A percentile compares a stretch with the other conserved stretches of the same genome.
phyloP scores from a whole-genome alignment of 345 rosid species.

The Salix arbutifolia region DNA sequence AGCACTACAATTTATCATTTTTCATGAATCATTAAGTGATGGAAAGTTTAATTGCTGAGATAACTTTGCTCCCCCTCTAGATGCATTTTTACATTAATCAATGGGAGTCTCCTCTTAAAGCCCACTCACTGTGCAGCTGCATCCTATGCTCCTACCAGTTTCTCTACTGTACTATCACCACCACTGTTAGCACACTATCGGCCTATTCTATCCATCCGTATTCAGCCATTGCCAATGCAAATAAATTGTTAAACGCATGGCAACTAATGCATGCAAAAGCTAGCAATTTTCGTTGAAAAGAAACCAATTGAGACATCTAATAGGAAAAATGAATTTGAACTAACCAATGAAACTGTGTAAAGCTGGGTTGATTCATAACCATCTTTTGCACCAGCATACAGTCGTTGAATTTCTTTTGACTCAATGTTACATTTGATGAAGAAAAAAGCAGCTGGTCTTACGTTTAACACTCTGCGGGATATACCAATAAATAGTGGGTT shows the following conservation, averaged over 20 bases:
- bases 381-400: constrained; percentile 72
- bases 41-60: no score
- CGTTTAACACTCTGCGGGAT: constrained; percentile 69
- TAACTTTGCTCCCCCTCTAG: no score
- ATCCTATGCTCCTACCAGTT: constrained; percentile 1
- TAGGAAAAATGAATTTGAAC: constrained; percentile 8
- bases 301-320: background rate
- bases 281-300: background rate
- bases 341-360: constrained; percentile 63
- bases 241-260: background rate
- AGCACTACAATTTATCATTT: no score
- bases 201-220: background rate
- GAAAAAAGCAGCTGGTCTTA: constrained; percentile 84
- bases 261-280: background rate
- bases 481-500: constrained; percentile 66
- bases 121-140: background rate
- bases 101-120: background rate
- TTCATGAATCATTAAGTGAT: no score
- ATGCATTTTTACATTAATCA: no score
- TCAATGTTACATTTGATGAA: constrained; percentile 58
- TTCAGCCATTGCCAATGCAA: background rate
- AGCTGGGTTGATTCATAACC: constrained; percentile 86
- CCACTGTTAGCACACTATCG: background rate
- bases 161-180: background rate
- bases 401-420: constrained; percentile 62